A percentile compares a stretch with the other conserved stretches of the same genome.
These are phyloP conservation scores for Fusarium napiforme DNA, from an alignment of 2,329 filamentous ascomycete genomes.

Conservation along the genomic window DNA sequence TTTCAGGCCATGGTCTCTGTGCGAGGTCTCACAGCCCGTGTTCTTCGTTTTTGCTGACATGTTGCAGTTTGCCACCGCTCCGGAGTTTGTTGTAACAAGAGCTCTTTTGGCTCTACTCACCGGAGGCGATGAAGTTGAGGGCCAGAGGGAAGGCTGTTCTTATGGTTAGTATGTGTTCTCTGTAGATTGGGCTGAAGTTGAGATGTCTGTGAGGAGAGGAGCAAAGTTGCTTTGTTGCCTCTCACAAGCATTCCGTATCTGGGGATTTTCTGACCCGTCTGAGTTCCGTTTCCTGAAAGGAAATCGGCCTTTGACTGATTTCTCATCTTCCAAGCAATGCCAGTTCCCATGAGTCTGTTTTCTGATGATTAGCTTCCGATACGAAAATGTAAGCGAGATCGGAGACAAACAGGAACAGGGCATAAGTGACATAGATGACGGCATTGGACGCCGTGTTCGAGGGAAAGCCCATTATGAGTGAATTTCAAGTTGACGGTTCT, in stretches of 20 bases:
- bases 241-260: neutral
- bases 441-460: constrained; percentile 83
- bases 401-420: constrained; percentile 74
- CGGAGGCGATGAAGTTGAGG: constrained; percentile 90
- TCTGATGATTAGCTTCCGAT: constrained; percentile 27
- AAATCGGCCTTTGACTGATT: constrained; percentile 76
- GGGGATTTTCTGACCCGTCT: constrained; percentile 73
- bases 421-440: constrained; percentile 84
- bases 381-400: neutral
- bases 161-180: constrained; percentile 45
- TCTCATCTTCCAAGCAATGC: constrained; percentile 67
- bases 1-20: constrained; percentile 1
- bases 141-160: constrained; percentile 78
- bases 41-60: constrained; percentile 48
- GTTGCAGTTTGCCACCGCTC: constrained; percentile 69
- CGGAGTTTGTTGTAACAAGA: constrained; percentile 49
- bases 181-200: neutral
- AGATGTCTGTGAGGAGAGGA: neutral
- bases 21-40: constrained; percentile 10
- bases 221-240: neutral
- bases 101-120: constrained; percentile 72
- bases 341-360: constrained; percentile 70
- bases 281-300: constrained; percentile 81
- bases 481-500: neutral
- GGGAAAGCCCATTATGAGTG: constrained; percentile 73